Evolutionary conservation across 208 protist species (phyloP).

Genomic region (Angomonas ambiguus): DNA sequence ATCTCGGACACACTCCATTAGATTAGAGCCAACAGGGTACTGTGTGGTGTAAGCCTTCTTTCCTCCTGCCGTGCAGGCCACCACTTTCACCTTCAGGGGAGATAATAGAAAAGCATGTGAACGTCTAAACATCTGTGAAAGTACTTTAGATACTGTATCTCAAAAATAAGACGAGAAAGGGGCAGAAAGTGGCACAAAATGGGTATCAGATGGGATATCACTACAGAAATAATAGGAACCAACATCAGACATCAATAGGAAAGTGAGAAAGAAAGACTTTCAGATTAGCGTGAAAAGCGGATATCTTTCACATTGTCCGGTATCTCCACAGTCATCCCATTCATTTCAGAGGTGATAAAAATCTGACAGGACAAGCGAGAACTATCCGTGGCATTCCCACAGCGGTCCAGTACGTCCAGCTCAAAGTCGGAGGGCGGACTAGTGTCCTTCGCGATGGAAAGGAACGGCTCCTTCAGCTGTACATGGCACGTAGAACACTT

Average conservation of each 20-base stretch:
- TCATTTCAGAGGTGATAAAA: neutral
- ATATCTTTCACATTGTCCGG: neutral
- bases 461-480: constrained; percentile 34
- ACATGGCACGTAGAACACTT: constrained; percentile 95
- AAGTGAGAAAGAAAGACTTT: neutral
- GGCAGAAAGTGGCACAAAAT: neutral
- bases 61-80: neutral
- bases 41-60: neutral
- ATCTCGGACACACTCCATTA: constrained; percentile 88
- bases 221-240: no score
- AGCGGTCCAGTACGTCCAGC: constrained; percentile 49
- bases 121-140: no score
- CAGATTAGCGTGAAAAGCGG: neutral
- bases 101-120: neutral
- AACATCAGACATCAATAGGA: neutral
- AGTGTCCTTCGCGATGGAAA: constrained; percentile 55
- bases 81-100: neutral
- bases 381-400: constrained; percentile 12
- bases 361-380: constrained; percentile 1
- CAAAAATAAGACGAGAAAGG: neutral
- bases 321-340: neutral
- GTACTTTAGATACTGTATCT: neutral
- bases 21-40: constrained; percentile 46
- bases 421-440: constrained; percentile 63
- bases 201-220: no score